Evolutionary conservation across 148 eudicot species (phyloP).

Genomic region (Hydrangea macrophylla): DNA sequence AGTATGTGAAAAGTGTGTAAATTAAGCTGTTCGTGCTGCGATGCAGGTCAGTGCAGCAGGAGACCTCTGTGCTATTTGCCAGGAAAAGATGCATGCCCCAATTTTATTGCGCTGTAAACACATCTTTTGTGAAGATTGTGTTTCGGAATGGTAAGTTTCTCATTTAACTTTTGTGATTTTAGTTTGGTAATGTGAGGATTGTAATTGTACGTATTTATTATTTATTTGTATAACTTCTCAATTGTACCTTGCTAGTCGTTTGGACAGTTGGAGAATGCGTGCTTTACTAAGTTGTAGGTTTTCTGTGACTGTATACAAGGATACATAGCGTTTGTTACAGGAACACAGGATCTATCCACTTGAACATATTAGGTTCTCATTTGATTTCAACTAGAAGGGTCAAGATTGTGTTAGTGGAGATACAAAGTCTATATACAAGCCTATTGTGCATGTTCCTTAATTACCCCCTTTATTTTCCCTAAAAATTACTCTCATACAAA

Average conservation of each 20-base stretch:
- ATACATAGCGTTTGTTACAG: background rate
- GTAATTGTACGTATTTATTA: background rate
- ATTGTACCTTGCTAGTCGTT: background rate
- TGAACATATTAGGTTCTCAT: background rate
- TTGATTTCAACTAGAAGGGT: too few species aligned
- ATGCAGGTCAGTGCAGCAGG: slow-evolving; percentile 81
- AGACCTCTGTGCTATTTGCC: slow-evolving; percentile 93
- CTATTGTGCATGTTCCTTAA: too few species aligned
- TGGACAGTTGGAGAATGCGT: background rate
- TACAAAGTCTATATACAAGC: too few species aligned
- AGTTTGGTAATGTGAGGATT: background rate
- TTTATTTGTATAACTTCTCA: slow-evolving; percentile 1
- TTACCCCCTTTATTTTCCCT: too few species aligned
- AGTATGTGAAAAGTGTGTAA: background rate
- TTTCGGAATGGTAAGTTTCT: slow-evolving; percentile 78
- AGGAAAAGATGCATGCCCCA: slow-evolving; percentile 96
- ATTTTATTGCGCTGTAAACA: slow-evolving; percentile 84
- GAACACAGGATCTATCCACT: background rate
- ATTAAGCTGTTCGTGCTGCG: background rate
- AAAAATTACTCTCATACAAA: too few species aligned
- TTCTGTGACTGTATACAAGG: background rate
- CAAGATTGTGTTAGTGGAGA: too few species aligned
- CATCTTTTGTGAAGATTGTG: slow-evolving; percentile 95
- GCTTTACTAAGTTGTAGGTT: background rate
- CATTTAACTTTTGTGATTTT: slow-evolving; percentile 4